These are phyloP conservation scores for Botrytis squamosa DNA, from an alignment of 2,329 filamentous ascomycete species.

Conservation along the genomic window DNA sequence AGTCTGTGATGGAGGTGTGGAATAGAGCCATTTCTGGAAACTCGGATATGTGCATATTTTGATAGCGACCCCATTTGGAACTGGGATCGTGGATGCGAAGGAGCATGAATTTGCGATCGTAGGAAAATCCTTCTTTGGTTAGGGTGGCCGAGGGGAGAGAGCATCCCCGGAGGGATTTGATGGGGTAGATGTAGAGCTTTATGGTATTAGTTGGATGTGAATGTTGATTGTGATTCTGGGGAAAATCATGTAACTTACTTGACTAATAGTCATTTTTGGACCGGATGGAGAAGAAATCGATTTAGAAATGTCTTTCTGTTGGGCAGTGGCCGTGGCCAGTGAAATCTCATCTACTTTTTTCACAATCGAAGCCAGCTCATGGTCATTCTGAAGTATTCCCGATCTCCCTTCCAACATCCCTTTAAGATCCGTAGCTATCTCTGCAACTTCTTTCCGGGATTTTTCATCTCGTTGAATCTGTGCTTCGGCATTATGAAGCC, in stretches of 20 bases:
- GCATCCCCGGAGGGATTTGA: slow-evolving; percentile 69
- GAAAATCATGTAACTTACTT: neutral
- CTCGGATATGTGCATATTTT: slow-evolving; percentile 59
- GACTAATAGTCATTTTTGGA: slow-evolving; percentile 19
- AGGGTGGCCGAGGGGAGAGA: slow-evolving; percentile 53
- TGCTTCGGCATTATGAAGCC: neutral
- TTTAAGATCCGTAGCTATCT: neutral
- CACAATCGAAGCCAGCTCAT: neutral
- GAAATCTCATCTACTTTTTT: neutral
- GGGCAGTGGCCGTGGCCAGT: neutral
- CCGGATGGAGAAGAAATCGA: neutral
- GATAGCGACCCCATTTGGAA: slow-evolving; percentile 41
- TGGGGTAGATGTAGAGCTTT: slow-evolving; percentile 69
- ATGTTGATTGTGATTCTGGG: too few species aligned
- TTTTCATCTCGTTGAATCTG: neutral
- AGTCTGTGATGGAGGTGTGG: slow-evolving; percentile 51
- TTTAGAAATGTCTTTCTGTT: neutral
- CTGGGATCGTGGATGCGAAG: slow-evolving; percentile 47
- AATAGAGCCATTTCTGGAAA: slow-evolving; percentile 65
- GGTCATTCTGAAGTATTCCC: neutral
- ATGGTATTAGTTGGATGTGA: neutral
- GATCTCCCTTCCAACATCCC: neutral
- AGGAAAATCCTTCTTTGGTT: slow-evolving; percentile 58
- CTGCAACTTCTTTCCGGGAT: neutral
- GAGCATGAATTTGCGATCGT: slow-evolving; percentile 72